Evolutionary conservation across 148 eudicot genomes (phyloP), one percentile per base, ranked within the genome.

Genomic region (Diospyros lotus): DNA sequence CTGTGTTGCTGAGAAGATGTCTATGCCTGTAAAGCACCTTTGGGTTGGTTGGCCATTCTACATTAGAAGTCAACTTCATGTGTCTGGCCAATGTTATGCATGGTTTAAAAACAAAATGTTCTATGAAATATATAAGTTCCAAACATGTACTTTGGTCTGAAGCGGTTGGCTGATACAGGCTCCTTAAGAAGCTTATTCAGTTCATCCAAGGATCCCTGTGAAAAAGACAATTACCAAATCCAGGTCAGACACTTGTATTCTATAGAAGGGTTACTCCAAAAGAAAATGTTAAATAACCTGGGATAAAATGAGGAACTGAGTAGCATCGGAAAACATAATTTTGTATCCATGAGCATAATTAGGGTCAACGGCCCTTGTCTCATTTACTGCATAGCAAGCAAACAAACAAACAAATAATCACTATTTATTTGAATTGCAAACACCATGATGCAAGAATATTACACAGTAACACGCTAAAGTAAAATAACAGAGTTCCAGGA

Each of bases 161-260:
- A 94, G 28, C 98, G 91, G 79, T 88, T 83, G 64, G 92, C 79
- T n/a, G 90, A 75, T 74, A 94, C 43, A 38, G 98, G 97, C 72
- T 94, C 89, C 76, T 84, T 77, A 54, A 94, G 89, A 63, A 74
- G 79, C 78, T 74, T 80, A 85, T 94, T 91, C 18, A 94, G 74
- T 18, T 86, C 87, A 70, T 88, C 80, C 76, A 94, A 58, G 51
- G 98, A 94, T 64, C 75, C 90, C 97, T 92, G 83, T 76, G 69
- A 68, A 77, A 77, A 56, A 48, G 64, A 53, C 53, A 79, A 43
- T 17, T 48, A 75, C 13, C 66, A 55, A n/a, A 50, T 43, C 41
- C 45, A 51, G 9, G 3, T 73, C 8, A 48, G 52, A 60, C 59
- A 68, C 43, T 45, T 55, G 8, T 48, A 48, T 48, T 48, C 8